Evolutionary conservation across 768 basidiomycete genomes (phyloP).

Genomic region (Tulasnella calospora): DNA sequence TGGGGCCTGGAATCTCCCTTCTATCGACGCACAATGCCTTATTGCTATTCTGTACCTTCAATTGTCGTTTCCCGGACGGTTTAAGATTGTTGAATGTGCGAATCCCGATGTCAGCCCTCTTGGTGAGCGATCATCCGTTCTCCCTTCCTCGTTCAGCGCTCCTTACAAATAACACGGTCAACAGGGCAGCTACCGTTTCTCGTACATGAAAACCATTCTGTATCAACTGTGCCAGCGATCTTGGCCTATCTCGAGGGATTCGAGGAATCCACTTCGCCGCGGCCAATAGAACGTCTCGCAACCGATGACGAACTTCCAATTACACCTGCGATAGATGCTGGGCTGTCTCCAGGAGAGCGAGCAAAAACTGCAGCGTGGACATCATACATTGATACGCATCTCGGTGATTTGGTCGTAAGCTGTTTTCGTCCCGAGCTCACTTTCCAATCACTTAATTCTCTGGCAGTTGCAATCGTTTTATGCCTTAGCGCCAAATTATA

Average conservation of each 20-base stretch:
- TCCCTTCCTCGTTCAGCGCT: background rate
- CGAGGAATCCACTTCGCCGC: conserved; percentile 28
- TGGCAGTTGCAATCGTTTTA: conserved; percentile 60
- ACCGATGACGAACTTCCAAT: conserved; percentile 29
- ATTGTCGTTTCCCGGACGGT: conserved; percentile 61
- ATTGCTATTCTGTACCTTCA: conserved; percentile 66
- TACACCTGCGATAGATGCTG: conserved; percentile 45
- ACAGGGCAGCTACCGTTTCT: conserved; percentile 71
- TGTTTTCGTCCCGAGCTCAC: background rate
- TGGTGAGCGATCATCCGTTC: conserved; percentile 45
- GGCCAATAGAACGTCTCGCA: conserved; percentile 29
- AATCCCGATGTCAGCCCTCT: conserved; percentile 69
- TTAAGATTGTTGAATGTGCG: conserved; percentile 54
- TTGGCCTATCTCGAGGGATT: conserved; percentile 59
- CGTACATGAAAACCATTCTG: conserved; percentile 49
- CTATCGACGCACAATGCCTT: conserved; percentile 61
- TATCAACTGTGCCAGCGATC: conserved; percentile 57
- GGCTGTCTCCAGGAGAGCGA: conserved; percentile 45
- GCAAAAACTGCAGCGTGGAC: conserved; percentile 58
- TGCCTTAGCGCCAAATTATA: conserved; percentile 60
- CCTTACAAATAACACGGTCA: background rate
- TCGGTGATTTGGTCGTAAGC: conserved; percentile 70
- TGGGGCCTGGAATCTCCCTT: conserved; percentile 56
- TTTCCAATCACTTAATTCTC: background rate
- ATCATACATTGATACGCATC: conserved; percentile 57